Evolutionary conservation across 2,329 filamentous ascomycete species (phyloP).

Genomic region (Fusarium virguliforme): DNA sequence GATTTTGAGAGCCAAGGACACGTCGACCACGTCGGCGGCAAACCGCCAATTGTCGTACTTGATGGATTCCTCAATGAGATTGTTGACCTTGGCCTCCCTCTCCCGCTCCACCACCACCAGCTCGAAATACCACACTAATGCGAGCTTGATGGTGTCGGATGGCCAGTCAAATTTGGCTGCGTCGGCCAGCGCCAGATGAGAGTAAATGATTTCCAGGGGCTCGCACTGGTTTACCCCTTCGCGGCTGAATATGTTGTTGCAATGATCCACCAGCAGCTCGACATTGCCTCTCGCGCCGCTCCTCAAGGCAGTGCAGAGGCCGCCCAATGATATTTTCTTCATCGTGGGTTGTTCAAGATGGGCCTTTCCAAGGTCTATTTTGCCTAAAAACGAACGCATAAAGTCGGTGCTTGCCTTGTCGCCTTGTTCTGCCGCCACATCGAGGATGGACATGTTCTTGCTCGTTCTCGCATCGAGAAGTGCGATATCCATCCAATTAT

Average conservation of each 20-base stretch:
- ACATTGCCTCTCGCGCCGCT: not conserved
- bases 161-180: not conserved
- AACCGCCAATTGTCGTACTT: not conserved
- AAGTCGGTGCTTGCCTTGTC: fast-evolving
- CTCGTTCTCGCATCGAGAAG: not conserved
- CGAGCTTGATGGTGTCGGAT: not conserved
- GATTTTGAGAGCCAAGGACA: not conserved
- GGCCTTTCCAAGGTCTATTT: no score
- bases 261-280: not conserved
- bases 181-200: not conserved
- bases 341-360: not conserved
- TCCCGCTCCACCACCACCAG: not conserved
- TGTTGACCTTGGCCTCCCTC: not conserved
- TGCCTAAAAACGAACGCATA: not conserved
- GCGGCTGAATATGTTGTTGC: not conserved
- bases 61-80: not conserved
- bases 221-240: not conserved
- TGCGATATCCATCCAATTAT: not conserved
- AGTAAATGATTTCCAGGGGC: not conserved
- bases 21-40: not conserved
- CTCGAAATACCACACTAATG: not conserved
- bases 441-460: not conserved
- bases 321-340: not conserved
- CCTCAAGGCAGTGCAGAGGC: not conserved
- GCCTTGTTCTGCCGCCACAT: not conserved